phyloP scores from a whole-genome alignment of 1,139 yeast species.

The Debaryomyces sp. region DNA sequence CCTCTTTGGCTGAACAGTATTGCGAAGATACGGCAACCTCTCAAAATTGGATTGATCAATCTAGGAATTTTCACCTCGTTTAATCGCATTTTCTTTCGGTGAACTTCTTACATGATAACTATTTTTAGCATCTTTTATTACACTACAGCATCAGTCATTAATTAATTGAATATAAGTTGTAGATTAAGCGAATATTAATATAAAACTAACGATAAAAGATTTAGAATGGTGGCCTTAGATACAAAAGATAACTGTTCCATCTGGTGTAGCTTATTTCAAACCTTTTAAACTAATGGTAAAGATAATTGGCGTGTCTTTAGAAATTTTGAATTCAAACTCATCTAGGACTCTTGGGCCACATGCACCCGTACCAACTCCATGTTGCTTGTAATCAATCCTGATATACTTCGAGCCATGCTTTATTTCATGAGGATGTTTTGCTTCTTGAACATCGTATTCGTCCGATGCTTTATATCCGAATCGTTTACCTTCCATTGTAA shows the following conservation, averaged over 20 bases:
- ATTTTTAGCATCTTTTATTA: not conserved
- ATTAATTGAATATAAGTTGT: not conserved
- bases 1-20: conserved; percentile 15
- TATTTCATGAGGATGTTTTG: conserved; percentile 31
- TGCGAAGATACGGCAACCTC: conserved; percentile 10
- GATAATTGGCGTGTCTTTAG: not conserved
- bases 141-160: not conserved
- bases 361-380: conserved; percentile 36
- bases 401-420: conserved; percentile 19
- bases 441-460: conserved; percentile 22
- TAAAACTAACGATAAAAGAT: not conserved
- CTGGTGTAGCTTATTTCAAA: not conserved
- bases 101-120: not conserved
- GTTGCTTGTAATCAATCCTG: conserved; percentile 32
- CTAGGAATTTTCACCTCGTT: not conserved
- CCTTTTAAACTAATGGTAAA: not conserved
- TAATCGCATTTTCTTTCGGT: not conserved
- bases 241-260: not conserved
- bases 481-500: conserved; percentile 6
- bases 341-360: conserved; percentile 34
- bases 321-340: conserved; percentile 18
- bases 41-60: not conserved
- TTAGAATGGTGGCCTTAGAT: not conserved
- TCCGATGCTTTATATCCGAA: conserved; percentile 24
- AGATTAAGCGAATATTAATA: not conserved